Base-by-base conservation (phyloP, 768 basidiomycete species). In the Omphalotus guepiniiformis region DNA sequence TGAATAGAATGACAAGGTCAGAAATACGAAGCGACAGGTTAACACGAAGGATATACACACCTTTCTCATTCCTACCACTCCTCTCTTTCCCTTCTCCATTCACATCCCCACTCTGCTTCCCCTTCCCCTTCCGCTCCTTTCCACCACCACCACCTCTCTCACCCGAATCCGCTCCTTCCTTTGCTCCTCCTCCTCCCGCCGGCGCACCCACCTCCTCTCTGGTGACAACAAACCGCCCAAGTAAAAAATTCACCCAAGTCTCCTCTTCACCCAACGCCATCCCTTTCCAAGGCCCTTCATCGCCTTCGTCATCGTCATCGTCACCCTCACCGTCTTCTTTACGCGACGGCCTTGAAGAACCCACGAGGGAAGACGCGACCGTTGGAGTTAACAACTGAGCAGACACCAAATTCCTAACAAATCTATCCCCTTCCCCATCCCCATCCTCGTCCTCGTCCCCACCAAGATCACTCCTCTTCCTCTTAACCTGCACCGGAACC, bases 211-310 rank as follows among this genome's bases (percentile, higher is more conserved):
- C 27, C 16, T 47, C 46, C 13, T 47, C 46, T 39, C 46, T 39
- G 15, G 21, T 11, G 18, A 47, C 38, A 30, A 3, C 22, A 19
- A 47, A 47, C 25, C 23, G 26, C 9, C 46, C 46, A 16, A 47
- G 37, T 19, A 38, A 30, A 32, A 28, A 47, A 30, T 47, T 47
- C 19, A 22, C 38, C 46, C 46, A 47, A 12, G 39, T 26, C 27
- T 47, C 46, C 9, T 40, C 38, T 27, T 22, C 22, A 8, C 46
- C 46, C 3, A 39, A 9, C n/a, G 21, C 22, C 46, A 47, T 47
- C 9, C 46, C 46, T 4, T 19, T 23, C 18, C 21, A 47, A 5
- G 16, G 3, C 3, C 6, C 32, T 8, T 15, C 32, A 11, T 46
- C 11, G 21, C 18, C 15, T 8, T 15, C 11, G 7, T 46, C 25